These are phyloP conservation scores for Vigna angularis DNA, from an alignment of 306 rosid genomes.

Conservation along the genomic window DNA sequence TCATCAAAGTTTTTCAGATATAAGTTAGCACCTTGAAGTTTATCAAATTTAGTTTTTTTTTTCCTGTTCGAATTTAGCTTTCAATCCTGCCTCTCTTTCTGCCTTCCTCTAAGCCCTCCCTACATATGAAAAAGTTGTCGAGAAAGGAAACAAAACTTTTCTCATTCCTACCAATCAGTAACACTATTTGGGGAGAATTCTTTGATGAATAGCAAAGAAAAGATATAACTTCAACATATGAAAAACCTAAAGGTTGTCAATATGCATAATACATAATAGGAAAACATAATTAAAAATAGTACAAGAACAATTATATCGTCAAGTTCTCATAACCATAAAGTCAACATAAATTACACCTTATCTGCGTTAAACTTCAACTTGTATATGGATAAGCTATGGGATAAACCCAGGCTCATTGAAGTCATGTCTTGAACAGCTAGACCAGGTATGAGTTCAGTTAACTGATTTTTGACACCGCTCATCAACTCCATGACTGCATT, in stretches of 20 bases:
- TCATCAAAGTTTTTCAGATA: conserved; percentile 35
- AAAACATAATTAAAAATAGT: background rate
- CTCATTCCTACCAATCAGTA: background rate
- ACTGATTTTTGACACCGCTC: conserved; percentile 85
- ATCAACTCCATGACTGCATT: conserved; percentile 88
- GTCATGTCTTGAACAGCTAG: conserved; percentile 89
- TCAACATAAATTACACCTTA: conserved; percentile 59
- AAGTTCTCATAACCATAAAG: background rate
- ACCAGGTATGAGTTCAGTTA: conserved; percentile 81
- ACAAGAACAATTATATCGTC: background rate
- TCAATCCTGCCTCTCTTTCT: conserved; percentile 19
- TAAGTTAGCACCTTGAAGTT: conserved; percentile 17
- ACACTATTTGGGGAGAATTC: background rate
- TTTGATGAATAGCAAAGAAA: background rate
- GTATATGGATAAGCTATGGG: conserved; percentile 92
- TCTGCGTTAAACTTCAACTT: conserved; percentile 95
- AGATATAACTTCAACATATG: background rate
- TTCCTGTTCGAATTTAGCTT: conserved; percentile 15
- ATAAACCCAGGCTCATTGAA: conserved; percentile 95
- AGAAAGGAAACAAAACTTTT: no score
- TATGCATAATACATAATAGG: background rate
- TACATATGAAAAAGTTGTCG: background rate
- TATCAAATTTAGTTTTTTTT: background rate
- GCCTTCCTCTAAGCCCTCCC: conserved; percentile 24
- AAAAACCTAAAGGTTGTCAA: background rate